Evolutionary conservation across 176 grass and related monocot genomes (phyloP).

Genomic region (Sorghum bicolor): DNA sequence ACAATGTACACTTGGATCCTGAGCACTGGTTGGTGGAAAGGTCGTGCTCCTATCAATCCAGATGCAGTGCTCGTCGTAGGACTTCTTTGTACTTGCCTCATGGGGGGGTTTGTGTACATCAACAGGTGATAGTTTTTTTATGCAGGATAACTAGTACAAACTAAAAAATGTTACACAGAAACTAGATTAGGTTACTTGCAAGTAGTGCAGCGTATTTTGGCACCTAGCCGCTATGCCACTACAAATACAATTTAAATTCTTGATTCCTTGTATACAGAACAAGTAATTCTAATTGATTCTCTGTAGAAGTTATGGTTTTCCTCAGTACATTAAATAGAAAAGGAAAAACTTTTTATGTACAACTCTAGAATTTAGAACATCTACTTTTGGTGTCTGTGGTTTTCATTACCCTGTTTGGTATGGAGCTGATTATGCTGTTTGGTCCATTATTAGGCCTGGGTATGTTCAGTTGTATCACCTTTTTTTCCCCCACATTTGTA

Average conservation of each 20-base stretch:
- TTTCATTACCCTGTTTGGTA: neutral
- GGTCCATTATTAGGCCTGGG: neutral
- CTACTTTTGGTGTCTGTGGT: neutral
- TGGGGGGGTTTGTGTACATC: constrained; percentile 67
- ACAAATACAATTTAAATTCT: neutral
- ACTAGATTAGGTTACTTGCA: neutral
- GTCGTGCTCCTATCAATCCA: constrained; percentile 69
- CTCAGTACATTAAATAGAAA: neutral
- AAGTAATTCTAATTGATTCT: neutral
- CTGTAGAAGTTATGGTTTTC: neutral
- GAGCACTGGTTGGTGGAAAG: constrained; percentile 89
- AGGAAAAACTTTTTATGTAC: neutral
- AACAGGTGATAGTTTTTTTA: constrained; percentile 56
- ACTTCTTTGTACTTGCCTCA: constrained; percentile 61
- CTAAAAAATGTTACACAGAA: neutral
- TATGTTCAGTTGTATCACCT: neutral
- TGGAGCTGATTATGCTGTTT: neutral
- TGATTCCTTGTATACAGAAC: neutral
- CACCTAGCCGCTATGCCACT: neutral
- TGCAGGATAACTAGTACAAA: neutral
- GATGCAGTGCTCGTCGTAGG: constrained; percentile 82
- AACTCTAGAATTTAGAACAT: neutral
- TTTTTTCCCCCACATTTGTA: neutral
- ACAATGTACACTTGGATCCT: constrained; percentile 85
- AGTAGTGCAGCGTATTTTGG: neutral